Evolutionary conservation across 2,329 filamentous ascomycete genomes (phyloP).

Genomic region (Paramyrothecium roridum): DNA sequence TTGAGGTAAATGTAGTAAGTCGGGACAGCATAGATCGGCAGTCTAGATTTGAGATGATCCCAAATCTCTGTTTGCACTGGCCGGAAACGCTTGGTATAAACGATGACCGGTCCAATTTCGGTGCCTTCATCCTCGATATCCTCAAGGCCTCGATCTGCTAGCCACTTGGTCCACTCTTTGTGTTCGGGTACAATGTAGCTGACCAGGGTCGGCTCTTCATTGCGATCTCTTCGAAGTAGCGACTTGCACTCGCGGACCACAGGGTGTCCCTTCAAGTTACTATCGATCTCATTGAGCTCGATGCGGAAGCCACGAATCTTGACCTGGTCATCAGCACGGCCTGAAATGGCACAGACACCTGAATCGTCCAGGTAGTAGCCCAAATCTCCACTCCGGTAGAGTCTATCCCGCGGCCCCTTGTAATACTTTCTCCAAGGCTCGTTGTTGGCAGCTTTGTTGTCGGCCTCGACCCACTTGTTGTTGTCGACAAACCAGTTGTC

Average conservation of each 20-base stretch:
- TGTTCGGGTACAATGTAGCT: constrained; percentile 87
- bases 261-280: constrained; percentile 69
- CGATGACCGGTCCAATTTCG: constrained; percentile 37
- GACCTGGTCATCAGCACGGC: constrained; percentile 65
- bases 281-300: constrained; percentile 91
- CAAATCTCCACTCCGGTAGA: constrained; percentile 87
- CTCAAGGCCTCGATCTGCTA: constrained; percentile 27
- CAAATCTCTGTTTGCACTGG: constrained; percentile 48
- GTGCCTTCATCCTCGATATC: constrained; percentile 43
- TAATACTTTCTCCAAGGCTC: constrained; percentile 79
- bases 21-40: constrained; percentile 31
- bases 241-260: constrained; percentile 84
- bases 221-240: constrained; percentile 52
- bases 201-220: constrained; percentile 72
- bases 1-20: constrained; percentile 28
- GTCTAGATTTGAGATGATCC: constrained; percentile 66
- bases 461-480: constrained; percentile 62
- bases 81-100: constrained; percentile 43
- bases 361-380: constrained; percentile 66
- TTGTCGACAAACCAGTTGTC: constrained; percentile 83
- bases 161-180: constrained; percentile 67
- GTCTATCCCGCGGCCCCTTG: constrained; percentile 76
- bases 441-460: constrained; percentile 51
- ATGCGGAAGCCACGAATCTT: constrained; percentile 93
- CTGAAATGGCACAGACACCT: constrained; percentile 74